A percentile compares a stretch with the other conserved stretches of the same genome.
Conservation (phyloP, 495 filamentous ascomycete species). For the Trichodelitschia bisporula region DNA sequence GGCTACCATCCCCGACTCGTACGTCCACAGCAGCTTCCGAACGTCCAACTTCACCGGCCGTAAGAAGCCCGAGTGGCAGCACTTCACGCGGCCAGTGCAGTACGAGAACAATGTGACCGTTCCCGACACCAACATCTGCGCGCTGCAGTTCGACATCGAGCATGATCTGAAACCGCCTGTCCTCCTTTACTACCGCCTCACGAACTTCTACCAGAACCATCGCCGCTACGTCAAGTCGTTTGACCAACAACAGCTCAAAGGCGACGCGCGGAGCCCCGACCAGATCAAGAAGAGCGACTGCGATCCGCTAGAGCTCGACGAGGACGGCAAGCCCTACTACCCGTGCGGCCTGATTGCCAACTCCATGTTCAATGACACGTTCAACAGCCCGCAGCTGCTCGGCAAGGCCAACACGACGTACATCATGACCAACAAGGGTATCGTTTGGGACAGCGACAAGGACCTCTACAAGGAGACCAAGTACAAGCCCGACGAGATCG, state of each 20-base stretch:
- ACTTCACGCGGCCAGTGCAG: not conserved
- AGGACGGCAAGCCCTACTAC: constrained; percentile 47
- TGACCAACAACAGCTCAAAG: constrained; percentile 58
- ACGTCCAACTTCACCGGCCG: not conserved
- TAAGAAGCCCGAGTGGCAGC: not conserved
- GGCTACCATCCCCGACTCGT: constrained; percentile 24
- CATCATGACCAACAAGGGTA: constrained; percentile 49
- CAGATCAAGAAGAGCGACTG: constrained; percentile 45
- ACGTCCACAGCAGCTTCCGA: constrained; percentile 26
- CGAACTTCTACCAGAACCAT: constrained; percentile 99
- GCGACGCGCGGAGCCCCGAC: constrained; percentile 31
- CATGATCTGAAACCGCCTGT: constrained; percentile 56
- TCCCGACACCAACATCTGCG: too few relatives aligned
- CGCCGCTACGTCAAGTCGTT: constrained; percentile 84
- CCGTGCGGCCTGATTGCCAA: constrained; percentile 94
- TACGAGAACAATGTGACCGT: too few relatives aligned
- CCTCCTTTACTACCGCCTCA: constrained; percentile 78
- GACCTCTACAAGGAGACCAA: constrained; percentile 46
- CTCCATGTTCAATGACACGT: constrained; percentile 93
- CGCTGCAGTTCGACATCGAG: constrained; percentile 50
- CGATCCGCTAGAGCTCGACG: constrained; percentile 39
- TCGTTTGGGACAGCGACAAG: constrained; percentile 67
- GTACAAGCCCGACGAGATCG: constrained; percentile 37
- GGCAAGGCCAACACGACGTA: constrained; percentile 20
- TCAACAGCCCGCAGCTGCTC: constrained; percentile 24